A percentile compares a stretch with the other conserved stretches of the same genome.
Evolutionary conservation across 345 rosid genomes (phyloP).

Genomic region (Melastoma malabathricum): DNA sequence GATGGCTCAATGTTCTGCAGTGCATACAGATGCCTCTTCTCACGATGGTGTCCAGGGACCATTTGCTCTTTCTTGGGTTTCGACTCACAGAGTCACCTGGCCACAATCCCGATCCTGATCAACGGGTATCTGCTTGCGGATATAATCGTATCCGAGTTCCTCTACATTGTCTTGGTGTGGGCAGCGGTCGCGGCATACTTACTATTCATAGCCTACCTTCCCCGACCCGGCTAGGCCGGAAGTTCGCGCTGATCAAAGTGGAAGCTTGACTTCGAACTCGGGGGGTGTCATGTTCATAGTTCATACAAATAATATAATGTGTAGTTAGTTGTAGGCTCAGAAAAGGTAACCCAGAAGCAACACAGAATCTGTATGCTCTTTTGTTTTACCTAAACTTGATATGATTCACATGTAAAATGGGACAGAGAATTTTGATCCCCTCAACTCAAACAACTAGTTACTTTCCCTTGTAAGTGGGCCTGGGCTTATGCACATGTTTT

Average conservation of each 20-base stretch:
- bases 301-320: too few species aligned
- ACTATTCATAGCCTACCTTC: conserved; percentile 59
- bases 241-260: conserved; percentile 5
- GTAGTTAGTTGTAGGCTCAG: too few species aligned
- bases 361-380: too few species aligned
- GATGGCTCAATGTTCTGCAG: conserved; percentile 96
- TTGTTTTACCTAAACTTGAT: too few species aligned
- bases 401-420: too few species aligned
- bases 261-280: neutral
- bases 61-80: conserved; percentile 6
- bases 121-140: conserved; percentile 75
- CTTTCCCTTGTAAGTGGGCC: too few species aligned
- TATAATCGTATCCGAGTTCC: conserved; percentile 49
- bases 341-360: too few species aligned
- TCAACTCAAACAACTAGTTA: too few species aligned
- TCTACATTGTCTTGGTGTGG: conserved; percentile 39
- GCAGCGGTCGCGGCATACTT: conserved; percentile 46
- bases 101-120: conserved; percentile 60
- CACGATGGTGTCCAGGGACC: conserved; percentile 72
- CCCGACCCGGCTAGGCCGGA: conserved; percentile 11
- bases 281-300: too few species aligned
- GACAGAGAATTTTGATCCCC: too few species aligned
- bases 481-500: too few species aligned
- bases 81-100: conserved; percentile 15
- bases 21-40: conserved; percentile 92